These are phyloP conservation scores for Cercospora zeae-maydis DNA, from an alignment of 2,329 filamentous ascomycete species.

Conservation along the genomic window DNA sequence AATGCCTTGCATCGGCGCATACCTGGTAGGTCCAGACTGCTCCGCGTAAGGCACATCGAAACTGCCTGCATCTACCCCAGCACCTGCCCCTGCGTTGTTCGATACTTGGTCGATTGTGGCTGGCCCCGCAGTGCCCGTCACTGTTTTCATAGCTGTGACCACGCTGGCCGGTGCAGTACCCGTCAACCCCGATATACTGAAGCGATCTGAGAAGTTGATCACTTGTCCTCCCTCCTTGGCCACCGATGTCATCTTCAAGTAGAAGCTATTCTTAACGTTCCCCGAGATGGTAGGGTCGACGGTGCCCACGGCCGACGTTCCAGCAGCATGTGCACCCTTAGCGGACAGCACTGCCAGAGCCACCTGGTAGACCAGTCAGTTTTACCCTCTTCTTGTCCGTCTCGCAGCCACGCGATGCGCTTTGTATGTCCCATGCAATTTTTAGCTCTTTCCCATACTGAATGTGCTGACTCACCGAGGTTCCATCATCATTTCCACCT, in stretches of 20 bases:
- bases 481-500: constrained; percentile 53
- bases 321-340: constrained; percentile 11
- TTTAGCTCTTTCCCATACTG: background rate
- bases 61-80: constrained; percentile 18
- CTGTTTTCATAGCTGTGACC: constrained; percentile 34
- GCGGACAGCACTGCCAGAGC: constrained; percentile 3
- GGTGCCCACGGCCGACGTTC: constrained; percentile 16
- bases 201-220: constrained; percentile 60
- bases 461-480: constrained; percentile 42
- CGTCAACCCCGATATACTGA: constrained; percentile 63
- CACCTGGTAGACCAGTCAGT: background rate
- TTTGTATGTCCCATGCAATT: background rate
- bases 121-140: constrained; percentile 41
- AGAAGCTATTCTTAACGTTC: constrained; percentile 50
- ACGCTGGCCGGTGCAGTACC: constrained; percentile 52
- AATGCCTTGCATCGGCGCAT: constrained; percentile 59
- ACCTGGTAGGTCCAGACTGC: constrained; percentile 57
- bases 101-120: constrained; percentile 35
- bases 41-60: constrained; percentile 50
- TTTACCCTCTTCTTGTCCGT: background rate
- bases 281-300: constrained; percentile 26
- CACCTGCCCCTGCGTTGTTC: constrained; percentile 26
- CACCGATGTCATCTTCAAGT: constrained; percentile 57
- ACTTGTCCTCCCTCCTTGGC: constrained; percentile 54
- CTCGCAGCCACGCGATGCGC: background rate